Base-by-base conservation (phyloP, 163 green algal genomes). In the Picocystis sp. region DNA sequence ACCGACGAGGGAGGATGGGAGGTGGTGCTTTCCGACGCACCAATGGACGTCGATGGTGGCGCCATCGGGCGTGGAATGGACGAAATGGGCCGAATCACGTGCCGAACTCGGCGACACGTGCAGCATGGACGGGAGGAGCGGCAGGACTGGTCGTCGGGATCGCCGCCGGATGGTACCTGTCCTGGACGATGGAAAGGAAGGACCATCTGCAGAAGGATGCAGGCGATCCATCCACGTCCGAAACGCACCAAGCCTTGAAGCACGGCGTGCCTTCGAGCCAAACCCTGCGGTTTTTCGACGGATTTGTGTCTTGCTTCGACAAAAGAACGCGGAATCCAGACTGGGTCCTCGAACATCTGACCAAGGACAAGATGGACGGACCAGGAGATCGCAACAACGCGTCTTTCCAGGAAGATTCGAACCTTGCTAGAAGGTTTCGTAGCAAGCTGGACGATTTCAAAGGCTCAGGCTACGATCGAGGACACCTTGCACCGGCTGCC, bases 291-390 rank as follows among this genome's bases (percentile, higher is more conserved):
- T 47, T 75, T n/a, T 82, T 78, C 57, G 59, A 76, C 10, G 68
- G 77, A 21, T 94, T 78, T 54, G 70, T 82, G 0, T 56, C 72
- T 3, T 66, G 56, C 6, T 90, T 81, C 57, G 84, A 94, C 62
- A 65, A 62, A 1, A 65, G 74, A 8, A 80, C 71, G 2, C 63
- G 83, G n/a, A 92, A 89, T 51, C 81, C 86, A 11, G 70, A 70
- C 21, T 96, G 82, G 82, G 84, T 94, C 10, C 47, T 91, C 17
- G 85, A 94, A 62, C 64, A 80, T 54, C 63, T 94, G n/a, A 83
- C 62, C 1, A 61, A 57, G 11, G 66, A 79, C 1, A 64, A 45
- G 22, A 60, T 71, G 3, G 55, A 50, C 12, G 78, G 79, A 0
- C 54, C 74, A 1, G 81, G 62, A 17, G 74, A 67, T 65, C 79